Conservation (phyloP, 306 rosid species). For the Pachyrhizus erosus region DNA sequence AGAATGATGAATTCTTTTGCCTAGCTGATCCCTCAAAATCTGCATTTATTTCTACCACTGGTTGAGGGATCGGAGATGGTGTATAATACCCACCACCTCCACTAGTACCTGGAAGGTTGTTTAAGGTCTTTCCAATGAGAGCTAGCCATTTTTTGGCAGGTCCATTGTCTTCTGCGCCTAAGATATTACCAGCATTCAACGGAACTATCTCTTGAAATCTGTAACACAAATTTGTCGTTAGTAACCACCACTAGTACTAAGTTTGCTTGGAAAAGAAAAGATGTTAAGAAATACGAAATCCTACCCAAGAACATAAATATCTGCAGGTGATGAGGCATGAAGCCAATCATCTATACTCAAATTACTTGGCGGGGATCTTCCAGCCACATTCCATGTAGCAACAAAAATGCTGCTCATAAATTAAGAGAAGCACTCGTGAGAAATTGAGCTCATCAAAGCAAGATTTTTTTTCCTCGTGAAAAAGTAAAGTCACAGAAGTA, state of each 20-base stretch:
- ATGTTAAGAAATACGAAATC: slow-evolving; percentile 27
- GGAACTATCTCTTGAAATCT: slow-evolving; percentile 99
- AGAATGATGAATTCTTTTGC: slow-evolving; percentile 91
- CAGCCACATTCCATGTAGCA: slow-evolving; percentile 99
- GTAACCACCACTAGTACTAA: slow-evolving; percentile 21
- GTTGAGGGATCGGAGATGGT: slow-evolving; percentile 95
- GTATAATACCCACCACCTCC: slow-evolving; percentile 80
- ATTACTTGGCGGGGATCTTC: slow-evolving; percentile 93
- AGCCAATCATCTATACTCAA: slow-evolving; percentile 92
- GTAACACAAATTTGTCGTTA: slow-evolving; percentile 42
- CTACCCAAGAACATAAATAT: slow-evolving; percentile 98
- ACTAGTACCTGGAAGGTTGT: slow-evolving; percentile 92
- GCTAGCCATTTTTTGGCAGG: slow-evolving; percentile 99
- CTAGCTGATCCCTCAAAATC: slow-evolving; percentile 97
- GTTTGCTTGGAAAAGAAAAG: slow-evolving; percentile 5
- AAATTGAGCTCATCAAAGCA: slow-evolving; percentile 35
- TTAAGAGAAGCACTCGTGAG: slow-evolving; percentile 38
- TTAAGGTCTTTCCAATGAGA: slow-evolving; percentile 86
- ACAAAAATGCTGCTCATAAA: slow-evolving; percentile 75
- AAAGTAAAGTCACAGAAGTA: slow-evolving; percentile 29
- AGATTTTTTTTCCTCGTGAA: background rate
- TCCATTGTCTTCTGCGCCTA: slow-evolving; percentile 97
- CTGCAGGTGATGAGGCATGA: slow-evolving; percentile 95
- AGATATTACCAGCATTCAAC: slow-evolving; percentile 92
- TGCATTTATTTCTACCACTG: slow-evolving; percentile 83